phyloP scores from a whole-genome alignment of 2,329 filamentous ascomycete species.

The Ophiocordyceps camponoti-leonardi region DNA sequence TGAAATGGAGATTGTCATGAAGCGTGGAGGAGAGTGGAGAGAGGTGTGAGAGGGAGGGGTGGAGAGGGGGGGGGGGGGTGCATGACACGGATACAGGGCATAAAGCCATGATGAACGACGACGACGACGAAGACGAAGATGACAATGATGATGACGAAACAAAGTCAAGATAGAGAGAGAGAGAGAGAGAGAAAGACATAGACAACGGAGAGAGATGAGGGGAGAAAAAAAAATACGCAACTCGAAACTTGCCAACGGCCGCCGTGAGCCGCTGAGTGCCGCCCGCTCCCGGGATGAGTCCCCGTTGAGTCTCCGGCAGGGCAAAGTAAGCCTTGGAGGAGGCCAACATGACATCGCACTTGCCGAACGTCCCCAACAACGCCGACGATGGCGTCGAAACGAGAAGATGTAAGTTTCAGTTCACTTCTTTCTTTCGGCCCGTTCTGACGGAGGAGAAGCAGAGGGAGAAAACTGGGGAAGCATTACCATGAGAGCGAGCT shows the following conservation, averaged over 20 bases:
- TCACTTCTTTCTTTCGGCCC: no score
- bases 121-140: no score
- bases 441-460: no score
- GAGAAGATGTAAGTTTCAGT: no score
- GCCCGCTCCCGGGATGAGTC: constrained; percentile 22
- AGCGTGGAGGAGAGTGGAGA: no score
- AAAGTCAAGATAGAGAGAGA: background rate
- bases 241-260: constrained; percentile 23
- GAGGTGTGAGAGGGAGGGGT: background rate
- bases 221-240: constrained; percentile 6
- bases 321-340: constrained; percentile 18
- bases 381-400: no score
- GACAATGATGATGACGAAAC: no score
- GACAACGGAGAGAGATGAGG: background rate
- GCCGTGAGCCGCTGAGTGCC: constrained; percentile 22
- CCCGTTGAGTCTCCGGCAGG: constrained; percentile 21
- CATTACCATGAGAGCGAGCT: constrained; percentile 29
- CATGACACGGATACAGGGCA: no score
- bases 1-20: no score
- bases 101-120: no score
- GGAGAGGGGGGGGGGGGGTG: background rate
- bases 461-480: no score
- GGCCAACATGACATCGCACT: constrained; percentile 23
- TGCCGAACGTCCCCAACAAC: no score
- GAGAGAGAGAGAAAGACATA: background rate